These are phyloP conservation scores for Saururus chinensis DNA, from an alignment of 164 flowering plant genomes.

Conservation along the genomic window DNA sequence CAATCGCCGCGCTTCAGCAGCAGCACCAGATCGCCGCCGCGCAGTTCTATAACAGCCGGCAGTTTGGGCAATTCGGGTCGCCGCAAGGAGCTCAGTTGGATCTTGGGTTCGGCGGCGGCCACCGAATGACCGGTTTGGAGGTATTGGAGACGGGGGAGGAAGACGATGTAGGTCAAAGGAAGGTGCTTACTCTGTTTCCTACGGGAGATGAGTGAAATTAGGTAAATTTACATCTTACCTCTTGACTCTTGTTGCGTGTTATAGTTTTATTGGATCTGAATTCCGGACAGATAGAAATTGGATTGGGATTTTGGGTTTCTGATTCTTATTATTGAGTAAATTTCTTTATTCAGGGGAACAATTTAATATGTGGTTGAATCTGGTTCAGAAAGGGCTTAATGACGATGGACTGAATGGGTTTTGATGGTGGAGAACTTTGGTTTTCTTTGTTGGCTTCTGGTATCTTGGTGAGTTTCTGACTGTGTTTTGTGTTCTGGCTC, in stretches of 20 bases:
- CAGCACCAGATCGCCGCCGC: slow-evolving; percentile 40
- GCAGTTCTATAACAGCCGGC: slow-evolving; percentile 44
- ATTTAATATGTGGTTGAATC: too few species aligned
- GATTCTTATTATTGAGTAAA: too few species aligned
- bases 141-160: slow-evolving; percentile 43
- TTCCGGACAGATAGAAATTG: too few species aligned
- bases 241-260: neutral
- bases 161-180: slow-evolving; percentile 31
- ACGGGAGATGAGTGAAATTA: slow-evolving; percentile 73
- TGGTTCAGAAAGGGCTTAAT: too few species aligned
- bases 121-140: slow-evolving; percentile 24
- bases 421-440: too few species aligned
- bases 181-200: slow-evolving; percentile 84
- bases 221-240: slow-evolving; percentile 14
- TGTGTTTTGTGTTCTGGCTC: too few species aligned
- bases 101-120: slow-evolving; percentile 24
- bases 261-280: too few species aligned
- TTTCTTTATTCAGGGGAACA: too few species aligned
- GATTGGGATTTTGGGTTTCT: too few species aligned
- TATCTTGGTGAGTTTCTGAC: too few species aligned
- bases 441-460: too few species aligned
- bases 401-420: too few species aligned
- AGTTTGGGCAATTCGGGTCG: slow-evolving; percentile 33
- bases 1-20: slow-evolving; percentile 41
- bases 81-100: slow-evolving; percentile 28